Evolutionary conservation across 2,329 filamentous ascomycete species (phyloP), one percentile per base, ranked within the genome.

Genomic region (Cryphonectria japonica): DNA sequence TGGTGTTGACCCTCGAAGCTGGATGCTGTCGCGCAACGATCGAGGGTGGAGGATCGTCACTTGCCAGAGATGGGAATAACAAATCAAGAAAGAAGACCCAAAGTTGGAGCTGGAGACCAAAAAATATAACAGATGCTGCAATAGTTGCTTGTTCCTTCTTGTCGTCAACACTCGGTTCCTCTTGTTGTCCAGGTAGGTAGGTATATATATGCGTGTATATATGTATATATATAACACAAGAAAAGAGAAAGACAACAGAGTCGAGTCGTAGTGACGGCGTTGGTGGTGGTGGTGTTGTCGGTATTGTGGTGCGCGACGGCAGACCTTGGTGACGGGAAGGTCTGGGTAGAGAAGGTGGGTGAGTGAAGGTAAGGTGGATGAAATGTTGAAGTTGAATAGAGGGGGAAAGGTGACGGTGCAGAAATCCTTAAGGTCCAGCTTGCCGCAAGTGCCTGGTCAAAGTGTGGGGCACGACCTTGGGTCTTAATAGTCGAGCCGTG

Each of bases 381-480:
- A 54, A 68, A 62, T 68, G 66, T 54, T 41, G 29, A 71, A 57
- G 63, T 68, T 66, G 68, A 29, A 37, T 61, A 72, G 64, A 72
- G 32, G 69, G 43, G 46, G 59, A 46, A 52, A 70, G 68, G 70
- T 46, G 70, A 63, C 59, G 52, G 43, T 64, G 67, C 50, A 64
- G 64, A 68, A 72, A 65, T 66, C 66, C 65, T 64, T 57, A 72
- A 32, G 52, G 43, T 39, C 61, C 37, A 32, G 63, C 62, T 14
- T 46, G 26, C 41, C n/a, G 14, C 7, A 13, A 32, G 54, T 32
- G 54, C 26, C 59, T n/a, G 19, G 43, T 16, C 19, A 19, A 64
- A 60, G 68, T 70, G 69, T 72, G 71, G 71, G 67, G 69, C 68
- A 68, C 34, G 68, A 67, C 69, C 69, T 71, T 71, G 65, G 69